Conservation (phyloP, 129 eudicot species). For the Lactuca saligna region DNA sequence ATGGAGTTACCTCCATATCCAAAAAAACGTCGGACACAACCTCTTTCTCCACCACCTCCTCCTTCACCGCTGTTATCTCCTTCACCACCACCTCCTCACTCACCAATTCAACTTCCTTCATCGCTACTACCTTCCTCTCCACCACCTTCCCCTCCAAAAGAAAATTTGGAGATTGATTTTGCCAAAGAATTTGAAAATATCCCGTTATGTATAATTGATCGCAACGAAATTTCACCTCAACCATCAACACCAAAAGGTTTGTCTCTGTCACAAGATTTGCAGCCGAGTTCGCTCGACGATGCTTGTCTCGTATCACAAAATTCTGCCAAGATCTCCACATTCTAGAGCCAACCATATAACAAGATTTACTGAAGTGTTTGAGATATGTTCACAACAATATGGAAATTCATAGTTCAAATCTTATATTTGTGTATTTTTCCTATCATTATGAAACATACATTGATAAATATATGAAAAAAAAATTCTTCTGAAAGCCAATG, state of each 20-base stretch:
- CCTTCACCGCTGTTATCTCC: not conserved
- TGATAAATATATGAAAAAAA: not conserved
- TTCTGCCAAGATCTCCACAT: not conserved
- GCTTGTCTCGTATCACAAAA: not conserved
- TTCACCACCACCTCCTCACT: not conserved
- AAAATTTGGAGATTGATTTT: not conserved
- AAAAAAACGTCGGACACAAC: conserved; percentile 17
- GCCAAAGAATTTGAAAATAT: conserved; percentile 11
- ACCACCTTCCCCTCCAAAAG: not conserved
- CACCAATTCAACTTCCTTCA: not conserved
- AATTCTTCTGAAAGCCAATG: not conserved
- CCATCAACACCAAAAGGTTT: not conserved
- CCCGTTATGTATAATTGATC: not conserved
- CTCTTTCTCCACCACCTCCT: not conserved
- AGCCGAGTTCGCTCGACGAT: not conserved
- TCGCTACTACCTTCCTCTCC: not conserved
- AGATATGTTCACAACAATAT: not conserved
- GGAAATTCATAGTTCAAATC: not conserved
- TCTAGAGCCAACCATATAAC: not conserved
- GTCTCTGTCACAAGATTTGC: not conserved
- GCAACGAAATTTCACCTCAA: not conserved
- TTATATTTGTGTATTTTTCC: not conserved
- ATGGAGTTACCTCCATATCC: conserved; percentile 22
- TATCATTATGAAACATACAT: not conserved
- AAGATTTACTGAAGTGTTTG: not conserved